phyloP scores from a whole-genome alignment of 2,329 filamentous ascomycete genomes.

The Allantophomopsis cytisporea region DNA sequence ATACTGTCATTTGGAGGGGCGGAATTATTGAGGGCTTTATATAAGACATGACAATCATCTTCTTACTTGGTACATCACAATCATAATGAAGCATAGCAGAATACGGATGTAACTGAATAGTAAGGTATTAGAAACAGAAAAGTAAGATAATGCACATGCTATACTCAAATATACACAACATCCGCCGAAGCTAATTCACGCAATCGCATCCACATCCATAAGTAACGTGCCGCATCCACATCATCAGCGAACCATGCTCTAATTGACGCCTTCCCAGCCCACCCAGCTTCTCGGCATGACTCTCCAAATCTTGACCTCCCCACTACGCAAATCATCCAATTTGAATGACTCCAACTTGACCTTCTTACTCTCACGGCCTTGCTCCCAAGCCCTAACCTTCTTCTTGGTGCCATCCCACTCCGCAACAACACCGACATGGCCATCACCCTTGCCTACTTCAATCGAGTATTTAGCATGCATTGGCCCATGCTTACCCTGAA shows the following conservation, averaged over 20 bases:
- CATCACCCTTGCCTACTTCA: constrained; percentile 73
- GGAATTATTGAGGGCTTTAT: too few species aligned
- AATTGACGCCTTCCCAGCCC: constrained; percentile 62
- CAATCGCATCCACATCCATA: too few species aligned
- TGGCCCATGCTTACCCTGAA: constrained; percentile 87
- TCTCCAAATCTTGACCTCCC: constrained; percentile 95
- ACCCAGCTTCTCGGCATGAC: constrained; percentile 89
- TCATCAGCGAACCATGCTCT: constrained; percentile 9
- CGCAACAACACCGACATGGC: constrained; percentile 81
- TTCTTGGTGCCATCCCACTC: constrained; percentile 99
- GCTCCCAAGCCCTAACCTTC: constrained; percentile 91
- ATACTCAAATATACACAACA: too few species aligned
- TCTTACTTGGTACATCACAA: too few species aligned
- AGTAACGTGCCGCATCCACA: too few species aligned
- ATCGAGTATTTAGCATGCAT: constrained; percentile 90
- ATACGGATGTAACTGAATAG: too few species aligned
- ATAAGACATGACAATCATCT: too few species aligned
- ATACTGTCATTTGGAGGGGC: too few species aligned
- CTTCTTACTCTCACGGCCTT: constrained; percentile 86
- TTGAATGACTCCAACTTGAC: constrained; percentile 90
- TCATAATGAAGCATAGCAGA: too few species aligned
- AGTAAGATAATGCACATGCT: too few species aligned
- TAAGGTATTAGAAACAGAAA: too few species aligned
- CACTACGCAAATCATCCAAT: constrained; percentile 79
- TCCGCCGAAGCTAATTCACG: too few species aligned